Evolutionary conservation across 2,329 filamentous ascomycete species (phyloP).

Genomic region (Colletotrichum zoysiae): DNA sequence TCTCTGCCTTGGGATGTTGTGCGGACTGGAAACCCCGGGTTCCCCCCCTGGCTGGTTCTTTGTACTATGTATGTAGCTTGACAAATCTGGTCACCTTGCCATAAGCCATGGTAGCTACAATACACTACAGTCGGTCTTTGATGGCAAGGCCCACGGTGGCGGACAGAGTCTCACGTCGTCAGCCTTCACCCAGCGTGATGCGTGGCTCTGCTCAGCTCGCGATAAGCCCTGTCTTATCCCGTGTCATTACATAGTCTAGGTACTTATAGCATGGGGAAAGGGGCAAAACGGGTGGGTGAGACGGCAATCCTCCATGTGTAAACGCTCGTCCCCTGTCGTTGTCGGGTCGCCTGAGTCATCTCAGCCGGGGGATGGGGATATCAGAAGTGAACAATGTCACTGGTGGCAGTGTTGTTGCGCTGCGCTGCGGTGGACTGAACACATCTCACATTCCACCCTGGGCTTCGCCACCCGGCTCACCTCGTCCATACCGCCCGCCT

Average conservation of each 20-base stretch:
- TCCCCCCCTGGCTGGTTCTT: too few species aligned
- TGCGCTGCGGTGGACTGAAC: background rate
- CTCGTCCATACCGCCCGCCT: background rate
- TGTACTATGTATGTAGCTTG: too few species aligned
- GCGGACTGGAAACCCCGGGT: background rate
- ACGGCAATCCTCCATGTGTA: slow-evolving; percentile 34
- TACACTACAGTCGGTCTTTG: background rate
- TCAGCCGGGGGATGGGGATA: background rate
- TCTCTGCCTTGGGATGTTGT: background rate
- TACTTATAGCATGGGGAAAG: slow-evolving; percentile 17
- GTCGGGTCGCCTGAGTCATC: slow-evolving; percentile 30
- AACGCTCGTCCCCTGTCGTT: slow-evolving; percentile 29
- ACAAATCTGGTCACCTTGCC: background rate
- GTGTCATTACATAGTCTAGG: slow-evolving; percentile 26
- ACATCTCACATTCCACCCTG: slow-evolving; percentile 18
- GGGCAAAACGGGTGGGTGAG: slow-evolving; percentile 27
- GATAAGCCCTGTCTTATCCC: slow-evolving; percentile 32
- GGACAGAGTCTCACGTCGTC: slow-evolving; percentile 10
- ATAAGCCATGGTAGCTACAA: background rate
- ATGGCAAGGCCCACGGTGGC: slow-evolving; percentile 16
- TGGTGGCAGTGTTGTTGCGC: background rate
- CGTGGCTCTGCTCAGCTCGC: slow-evolving; percentile 28
- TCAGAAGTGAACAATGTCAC: background rate
- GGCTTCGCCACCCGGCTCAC: slow-evolving; percentile 36
- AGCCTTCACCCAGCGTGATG: slow-evolving; percentile 7